Conservation (phyloP, 345 rosid species). For the Combretum micranthum region DNA sequence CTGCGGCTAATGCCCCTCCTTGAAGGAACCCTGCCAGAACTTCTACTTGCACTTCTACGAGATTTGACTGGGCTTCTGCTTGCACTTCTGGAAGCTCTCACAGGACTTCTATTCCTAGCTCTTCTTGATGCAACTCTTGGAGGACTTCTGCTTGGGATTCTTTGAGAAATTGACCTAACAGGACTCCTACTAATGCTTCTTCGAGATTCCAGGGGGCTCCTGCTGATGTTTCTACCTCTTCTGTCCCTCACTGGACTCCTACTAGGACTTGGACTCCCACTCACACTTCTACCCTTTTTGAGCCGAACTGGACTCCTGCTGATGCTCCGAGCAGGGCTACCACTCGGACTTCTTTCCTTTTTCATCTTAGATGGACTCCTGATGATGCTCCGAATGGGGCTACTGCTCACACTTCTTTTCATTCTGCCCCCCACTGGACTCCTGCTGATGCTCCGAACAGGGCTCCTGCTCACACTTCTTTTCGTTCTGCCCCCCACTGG, state of each 20-base stretch:
- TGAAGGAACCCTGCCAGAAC: constrained; percentile 19
- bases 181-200: constrained; percentile 57
- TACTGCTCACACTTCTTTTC: constrained; percentile 4
- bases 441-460: not conserved
- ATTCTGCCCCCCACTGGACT: not conserved
- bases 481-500: not conserved
- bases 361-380: constrained; percentile 1
- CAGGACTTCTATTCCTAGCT: not conserved
- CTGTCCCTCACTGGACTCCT: constrained; percentile 41
- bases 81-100: constrained; percentile 10
- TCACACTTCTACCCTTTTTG: constrained; percentile 28
- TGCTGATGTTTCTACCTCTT: constrained; percentile 23
- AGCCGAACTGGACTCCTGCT: constrained; percentile 11
- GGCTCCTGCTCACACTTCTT: constrained; percentile 5
- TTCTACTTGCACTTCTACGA: constrained; percentile 49
- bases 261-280: constrained; percentile 42
- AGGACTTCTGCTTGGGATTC: constrained; percentile 35
- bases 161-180: constrained; percentile 20
- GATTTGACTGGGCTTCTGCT: constrained; percentile 23
- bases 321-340: not conserved
- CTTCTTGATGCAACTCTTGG: constrained; percentile 13
- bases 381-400: not conserved
- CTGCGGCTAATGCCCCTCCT: constrained; percentile 15
- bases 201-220: constrained; percentile 33
- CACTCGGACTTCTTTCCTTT: not conserved